A percentile compares a stretch with the other conserved stretches of the same genome.
These are phyloP conservation scores for Barnettozyma sp. DNA, from an alignment of 805 yeast genomes.

Conservation along the genomic window DNA sequence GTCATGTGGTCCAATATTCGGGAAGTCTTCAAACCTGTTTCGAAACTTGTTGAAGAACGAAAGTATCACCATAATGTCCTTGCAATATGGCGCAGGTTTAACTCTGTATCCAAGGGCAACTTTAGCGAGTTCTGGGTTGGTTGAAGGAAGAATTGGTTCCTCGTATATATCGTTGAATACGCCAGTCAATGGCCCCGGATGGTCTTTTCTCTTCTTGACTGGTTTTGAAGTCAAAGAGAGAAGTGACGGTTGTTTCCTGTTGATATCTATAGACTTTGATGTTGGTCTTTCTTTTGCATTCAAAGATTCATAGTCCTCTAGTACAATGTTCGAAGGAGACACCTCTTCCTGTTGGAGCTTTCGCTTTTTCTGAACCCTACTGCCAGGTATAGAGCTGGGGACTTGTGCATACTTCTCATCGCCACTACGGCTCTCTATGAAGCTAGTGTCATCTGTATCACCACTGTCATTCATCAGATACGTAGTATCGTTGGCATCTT, in stretches of 20 bases:
- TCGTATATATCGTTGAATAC: slow-evolving; percentile 15
- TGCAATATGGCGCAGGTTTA: slow-evolving; percentile 22
- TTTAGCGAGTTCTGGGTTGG: slow-evolving; percentile 1
- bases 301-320: slow-evolving; percentile 18
- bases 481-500: slow-evolving; percentile 1
- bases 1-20: slow-evolving; percentile 23
- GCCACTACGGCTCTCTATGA: too few species aligned
- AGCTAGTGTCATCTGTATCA: too few species aligned
- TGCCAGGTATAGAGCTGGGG: background rate
- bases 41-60: slow-evolving; percentile 21
- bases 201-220: slow-evolving; percentile 16
- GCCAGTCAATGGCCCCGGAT: slow-evolving; percentile 21
- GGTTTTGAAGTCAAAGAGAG: background rate
- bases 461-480: background rate
- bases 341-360: background rate
- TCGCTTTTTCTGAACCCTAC: slow-evolving; percentile 3
- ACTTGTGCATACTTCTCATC: background rate
- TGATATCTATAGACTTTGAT: slow-evolving; percentile 2
- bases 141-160: slow-evolving; percentile 5
- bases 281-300: slow-evolving; percentile 21
- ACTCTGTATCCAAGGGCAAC: slow-evolving; percentile 23
- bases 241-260: background rate
- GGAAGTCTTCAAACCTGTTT: slow-evolving; percentile 12
- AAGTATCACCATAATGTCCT: slow-evolving; percentile 18
- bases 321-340: slow-evolving; percentile 14